These are phyloP conservation scores for Yarrowia yakushimensis DNA, from an alignment of 805 yeast genomes.

Conservation along the genomic window DNA sequence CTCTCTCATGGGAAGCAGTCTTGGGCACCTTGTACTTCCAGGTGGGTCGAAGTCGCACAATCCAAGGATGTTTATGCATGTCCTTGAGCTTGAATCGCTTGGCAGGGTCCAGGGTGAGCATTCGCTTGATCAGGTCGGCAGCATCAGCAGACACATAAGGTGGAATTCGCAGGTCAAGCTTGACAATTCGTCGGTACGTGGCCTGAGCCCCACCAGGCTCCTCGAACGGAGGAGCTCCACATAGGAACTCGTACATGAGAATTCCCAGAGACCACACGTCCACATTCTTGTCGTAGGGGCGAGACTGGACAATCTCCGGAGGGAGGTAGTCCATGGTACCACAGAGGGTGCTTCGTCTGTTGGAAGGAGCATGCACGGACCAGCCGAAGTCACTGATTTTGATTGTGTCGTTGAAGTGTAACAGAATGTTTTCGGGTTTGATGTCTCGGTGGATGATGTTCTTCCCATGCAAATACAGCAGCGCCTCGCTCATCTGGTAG, in stretches of 20 bases:
- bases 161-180: slow-evolving; percentile 74
- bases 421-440: slow-evolving; percentile 86
- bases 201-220: slow-evolving; percentile 64
- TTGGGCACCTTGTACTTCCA: slow-evolving; percentile 46
- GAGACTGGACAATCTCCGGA: slow-evolving; percentile 89
- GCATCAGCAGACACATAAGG: slow-evolving; percentile 68
- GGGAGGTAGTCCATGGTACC: slow-evolving; percentile 94
- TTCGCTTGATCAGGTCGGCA: slow-evolving; percentile 59
- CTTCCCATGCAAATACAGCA: slow-evolving; percentile 71
- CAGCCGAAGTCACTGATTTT: slow-evolving; percentile 95
- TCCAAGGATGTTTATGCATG: slow-evolving; percentile 81
- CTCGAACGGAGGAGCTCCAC: slow-evolving; percentile 91
- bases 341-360: slow-evolving; percentile 75
- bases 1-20: not conserved
- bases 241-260: slow-evolving; percentile 76
- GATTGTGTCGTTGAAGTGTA: slow-evolving; percentile 70
- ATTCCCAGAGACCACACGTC: slow-evolving; percentile 95
- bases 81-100: slow-evolving; percentile 59
- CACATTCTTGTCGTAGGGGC: slow-evolving; percentile 70
- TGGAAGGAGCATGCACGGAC: slow-evolving; percentile 70
- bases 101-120: slow-evolving; percentile 66
- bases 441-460: slow-evolving; percentile 87
- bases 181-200: slow-evolving; percentile 76
- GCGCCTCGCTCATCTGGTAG: slow-evolving; percentile 77
- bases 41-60: slow-evolving; percentile 53